Base-by-base conservation (phyloP, 2,329 filamentous ascomycete genomes). In the Venturia pyrina region DNA sequence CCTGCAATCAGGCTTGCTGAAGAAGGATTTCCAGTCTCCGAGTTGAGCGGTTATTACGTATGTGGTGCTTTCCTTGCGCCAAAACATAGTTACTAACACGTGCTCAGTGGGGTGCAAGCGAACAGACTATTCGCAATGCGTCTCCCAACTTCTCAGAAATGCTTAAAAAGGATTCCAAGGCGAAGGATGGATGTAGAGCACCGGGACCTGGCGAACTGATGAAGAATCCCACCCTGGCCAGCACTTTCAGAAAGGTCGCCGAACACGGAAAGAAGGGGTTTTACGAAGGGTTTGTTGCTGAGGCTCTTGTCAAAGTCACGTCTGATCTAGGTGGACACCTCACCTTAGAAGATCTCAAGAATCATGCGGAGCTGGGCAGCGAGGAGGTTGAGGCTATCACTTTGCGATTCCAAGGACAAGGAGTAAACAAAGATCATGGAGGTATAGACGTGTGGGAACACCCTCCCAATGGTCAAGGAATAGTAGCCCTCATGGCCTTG, bases 401-500 rank as follows among this genome's bases (percentile, higher is more conserved):
- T 0, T 81, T 97, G 62, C 86, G 88, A 67, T 93, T 93, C 76
- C 83, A 80, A 0, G 88, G 89, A 10, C 89, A 91, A 71, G 80
- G 81, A 21, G 79, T 86, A 28, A 80, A 82, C 48, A 75, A 74
- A 10, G 71, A 75, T 32, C 79, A 81, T 63, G 76, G 80, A 15
- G 86, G 87, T 11, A 83, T 97, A 53, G 87, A 96, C 73, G 80
- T 99, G 0, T 98, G 93, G 93, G 95, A 99, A 73, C 93, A 98
- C 74, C 93, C 93, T 44, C 95, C 95, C 10, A 98, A 98, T 72
- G 93, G 95, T 0, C 95, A 98, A 77, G 95, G 95, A 1, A 93
- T 98, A 69, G 90, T 98, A 1, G 95, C 95, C 0, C 80, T 98
- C 41, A 96, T 98, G 88, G 90, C 95, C 0, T 81, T 99, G 0